Percentiles rank a stretch among this genome's conserved stretches.
Evolutionary conservation across 2,329 filamentous ascomycete species (phyloP).

Genomic region (Hypoxylon sp.): DNA sequence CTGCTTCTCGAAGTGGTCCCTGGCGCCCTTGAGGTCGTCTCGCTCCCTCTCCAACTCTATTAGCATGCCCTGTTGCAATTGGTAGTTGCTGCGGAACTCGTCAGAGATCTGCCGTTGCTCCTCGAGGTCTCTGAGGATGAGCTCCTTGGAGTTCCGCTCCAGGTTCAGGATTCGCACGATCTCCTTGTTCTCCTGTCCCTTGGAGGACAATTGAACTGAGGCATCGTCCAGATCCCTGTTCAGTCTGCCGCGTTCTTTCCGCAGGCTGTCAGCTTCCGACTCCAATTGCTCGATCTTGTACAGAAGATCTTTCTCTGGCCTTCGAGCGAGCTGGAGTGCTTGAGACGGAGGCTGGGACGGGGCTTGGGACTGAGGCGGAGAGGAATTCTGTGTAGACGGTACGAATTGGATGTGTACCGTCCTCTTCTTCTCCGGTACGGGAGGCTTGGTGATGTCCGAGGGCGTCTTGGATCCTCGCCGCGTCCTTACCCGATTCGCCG

Average conservation of each 20-base stretch:
- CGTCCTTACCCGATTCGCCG: constrained; percentile 45
- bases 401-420: constrained; percentile 51
- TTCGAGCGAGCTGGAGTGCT: constrained; percentile 48
- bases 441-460: constrained; percentile 46
- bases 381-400: constrained; percentile 32
- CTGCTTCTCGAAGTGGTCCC: constrained; percentile 47
- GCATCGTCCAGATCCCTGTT: constrained; percentile 50
- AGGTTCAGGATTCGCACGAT: constrained; percentile 47
- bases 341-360: constrained; percentile 33
- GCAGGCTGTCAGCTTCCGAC: constrained; percentile 51
- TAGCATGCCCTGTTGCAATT: constrained; percentile 50
- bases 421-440: constrained; percentile 47
- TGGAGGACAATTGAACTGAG: constrained; percentile 49
- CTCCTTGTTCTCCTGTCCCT: constrained; percentile 49
- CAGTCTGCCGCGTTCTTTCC: constrained; percentile 49
- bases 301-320: constrained; percentile 49
- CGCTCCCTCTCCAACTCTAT: constrained; percentile 53
- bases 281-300: constrained; percentile 55
- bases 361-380: constrained; percentile 4
- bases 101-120: constrained; percentile 54
- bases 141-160: constrained; percentile 52
- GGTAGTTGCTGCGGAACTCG: constrained; percentile 53
- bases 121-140: constrained; percentile 52
- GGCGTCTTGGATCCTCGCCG: constrained; percentile 44
- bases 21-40: constrained; percentile 49